These are phyloP conservation scores for Rhododendron molle DNA, from an alignment of 148 eudicot species.

Conservation along the genomic window DNA sequence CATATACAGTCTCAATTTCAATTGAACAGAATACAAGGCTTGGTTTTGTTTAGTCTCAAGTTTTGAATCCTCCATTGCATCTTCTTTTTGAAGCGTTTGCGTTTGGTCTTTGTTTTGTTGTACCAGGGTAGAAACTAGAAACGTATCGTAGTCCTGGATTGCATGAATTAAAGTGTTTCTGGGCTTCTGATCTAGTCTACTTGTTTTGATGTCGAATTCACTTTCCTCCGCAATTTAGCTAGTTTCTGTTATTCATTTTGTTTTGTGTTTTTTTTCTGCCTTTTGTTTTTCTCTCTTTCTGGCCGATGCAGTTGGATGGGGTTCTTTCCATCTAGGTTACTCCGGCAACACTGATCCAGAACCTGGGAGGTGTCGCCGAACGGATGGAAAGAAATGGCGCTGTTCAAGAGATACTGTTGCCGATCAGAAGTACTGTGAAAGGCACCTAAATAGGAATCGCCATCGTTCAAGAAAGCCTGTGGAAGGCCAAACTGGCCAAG, in stretches of 20 bases:
- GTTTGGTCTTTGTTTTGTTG: neutral
- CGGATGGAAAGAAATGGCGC: conserved; percentile 10
- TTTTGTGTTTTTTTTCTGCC: neutral
- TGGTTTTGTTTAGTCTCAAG: neutral
- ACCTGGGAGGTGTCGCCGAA: conserved; percentile 13
- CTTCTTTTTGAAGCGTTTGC: neutral
- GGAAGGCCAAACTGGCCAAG: conserved; percentile 58
- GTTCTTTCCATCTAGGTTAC: conserved; percentile 75
- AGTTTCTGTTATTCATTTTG: neutral
- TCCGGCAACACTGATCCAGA: conserved; percentile 45
- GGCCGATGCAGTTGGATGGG: conserved; percentile 56
- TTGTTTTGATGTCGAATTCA: neutral
- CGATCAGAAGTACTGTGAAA: conserved; percentile 12
- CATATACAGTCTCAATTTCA: neutral
- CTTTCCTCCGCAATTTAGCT: conserved; percentile 1
- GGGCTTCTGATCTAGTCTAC: neutral
- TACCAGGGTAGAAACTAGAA: neutral
- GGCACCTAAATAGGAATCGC: conserved; percentile 6
- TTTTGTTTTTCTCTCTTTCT: neutral
- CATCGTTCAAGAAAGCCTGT: conserved; percentile 14
- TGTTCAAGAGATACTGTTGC: conserved; percentile 9
- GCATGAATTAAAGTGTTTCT: neutral
- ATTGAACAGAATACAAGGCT: neutral
- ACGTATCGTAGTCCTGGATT: neutral
- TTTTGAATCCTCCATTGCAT: neutral